Evolutionary conservation across 352 stramenopile species (phyloP).

Genomic region (Phytophthora ramorum): DNA sequence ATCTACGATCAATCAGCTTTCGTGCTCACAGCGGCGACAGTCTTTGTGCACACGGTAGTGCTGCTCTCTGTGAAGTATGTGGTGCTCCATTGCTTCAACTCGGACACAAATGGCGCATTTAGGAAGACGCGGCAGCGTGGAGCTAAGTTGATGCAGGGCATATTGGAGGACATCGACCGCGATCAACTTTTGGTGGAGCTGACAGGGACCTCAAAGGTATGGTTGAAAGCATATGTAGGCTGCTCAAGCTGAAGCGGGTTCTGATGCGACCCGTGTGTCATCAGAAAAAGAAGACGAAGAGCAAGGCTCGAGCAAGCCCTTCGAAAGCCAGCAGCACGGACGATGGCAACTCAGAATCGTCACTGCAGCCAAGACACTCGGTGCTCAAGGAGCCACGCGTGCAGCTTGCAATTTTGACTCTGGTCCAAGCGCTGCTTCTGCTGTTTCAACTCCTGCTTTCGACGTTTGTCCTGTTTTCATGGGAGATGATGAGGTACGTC

Average conservation of each 20-base stretch:
- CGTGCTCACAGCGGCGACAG: slow-evolving; percentile 34
- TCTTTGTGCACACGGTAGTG: slow-evolving; percentile 42
- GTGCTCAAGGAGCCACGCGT: slow-evolving; percentile 27
- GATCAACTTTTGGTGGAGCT: slow-evolving; percentile 21
- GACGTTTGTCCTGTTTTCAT: slow-evolving; percentile 36
- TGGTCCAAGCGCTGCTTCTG: slow-evolving; percentile 45
- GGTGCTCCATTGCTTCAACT: slow-evolving; percentile 26
- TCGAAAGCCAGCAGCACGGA: neutral
- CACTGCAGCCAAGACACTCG: slow-evolving; percentile 2
- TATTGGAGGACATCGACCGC: slow-evolving; percentile 34
- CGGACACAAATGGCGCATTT: slow-evolving; percentile 24
- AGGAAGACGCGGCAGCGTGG: slow-evolving; percentile 19
- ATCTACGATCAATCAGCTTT: slow-evolving; percentile 52
- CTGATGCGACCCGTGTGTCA: neutral
- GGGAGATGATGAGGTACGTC: slow-evolving; percentile 53
- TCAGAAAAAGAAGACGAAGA: slow-evolving; percentile 39
- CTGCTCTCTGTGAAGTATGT: slow-evolving; percentile 39
- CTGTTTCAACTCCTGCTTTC: slow-evolving; percentile 35
- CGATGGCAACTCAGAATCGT: neutral
- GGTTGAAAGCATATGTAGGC: neutral
- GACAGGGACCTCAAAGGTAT: slow-evolving; percentile 25
- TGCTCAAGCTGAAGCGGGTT: neutral
- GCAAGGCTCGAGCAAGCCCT: slow-evolving; percentile 11
- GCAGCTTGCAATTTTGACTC: slow-evolving; percentile 35
- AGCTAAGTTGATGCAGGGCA: slow-evolving; percentile 22